Conservation (phyloP, 371 early-diverging fungal species). For the Zychaea mexicana region DNA sequence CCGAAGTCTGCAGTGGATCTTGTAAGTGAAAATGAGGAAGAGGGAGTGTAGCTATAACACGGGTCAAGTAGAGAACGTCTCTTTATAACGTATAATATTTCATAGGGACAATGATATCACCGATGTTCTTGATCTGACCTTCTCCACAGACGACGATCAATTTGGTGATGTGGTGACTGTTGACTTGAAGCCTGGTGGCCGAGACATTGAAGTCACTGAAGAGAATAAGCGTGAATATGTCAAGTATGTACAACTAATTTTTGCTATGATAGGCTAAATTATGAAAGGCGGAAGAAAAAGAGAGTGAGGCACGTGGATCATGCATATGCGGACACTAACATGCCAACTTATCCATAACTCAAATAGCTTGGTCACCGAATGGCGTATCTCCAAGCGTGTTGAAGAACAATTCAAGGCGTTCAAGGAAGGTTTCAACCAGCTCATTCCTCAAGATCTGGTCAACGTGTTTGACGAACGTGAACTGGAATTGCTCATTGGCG, state of each 20-base stretch:
- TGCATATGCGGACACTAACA: background rate
- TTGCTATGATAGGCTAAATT: background rate
- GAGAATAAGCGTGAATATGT: slow-evolving; percentile 98
- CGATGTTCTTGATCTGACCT: slow-evolving; percentile 87
- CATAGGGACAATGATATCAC: slow-evolving; percentile 84
- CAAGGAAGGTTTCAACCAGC: slow-evolving; percentile 93
- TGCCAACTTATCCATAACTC: background rate
- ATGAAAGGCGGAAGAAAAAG: too few relatives aligned
- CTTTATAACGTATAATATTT: too few relatives aligned
- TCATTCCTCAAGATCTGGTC: slow-evolving; percentile 93
- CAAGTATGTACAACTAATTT: slow-evolving; percentile 54
- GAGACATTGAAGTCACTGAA: slow-evolving; percentile 93
- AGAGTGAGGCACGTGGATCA: too few relatives aligned
- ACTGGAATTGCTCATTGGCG: slow-evolving; percentile 97
- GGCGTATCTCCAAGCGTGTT: slow-evolving; percentile 84
- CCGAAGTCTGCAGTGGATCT: slow-evolving; percentile 92
- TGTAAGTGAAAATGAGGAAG: too few relatives aligned
- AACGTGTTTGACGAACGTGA: slow-evolving; percentile 98
- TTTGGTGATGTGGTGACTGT: slow-evolving; percentile 93
- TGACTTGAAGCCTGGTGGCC: slow-evolving; percentile 90
- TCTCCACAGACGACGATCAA: slow-evolving; percentile 89
- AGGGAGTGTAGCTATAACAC: too few relatives aligned
- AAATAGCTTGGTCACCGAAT: slow-evolving; percentile 73
- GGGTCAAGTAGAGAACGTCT: too few relatives aligned
- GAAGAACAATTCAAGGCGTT: slow-evolving; percentile 96